Conservation (phyloP, 345 rosid species). For the Pistacia integerrima region DNA sequence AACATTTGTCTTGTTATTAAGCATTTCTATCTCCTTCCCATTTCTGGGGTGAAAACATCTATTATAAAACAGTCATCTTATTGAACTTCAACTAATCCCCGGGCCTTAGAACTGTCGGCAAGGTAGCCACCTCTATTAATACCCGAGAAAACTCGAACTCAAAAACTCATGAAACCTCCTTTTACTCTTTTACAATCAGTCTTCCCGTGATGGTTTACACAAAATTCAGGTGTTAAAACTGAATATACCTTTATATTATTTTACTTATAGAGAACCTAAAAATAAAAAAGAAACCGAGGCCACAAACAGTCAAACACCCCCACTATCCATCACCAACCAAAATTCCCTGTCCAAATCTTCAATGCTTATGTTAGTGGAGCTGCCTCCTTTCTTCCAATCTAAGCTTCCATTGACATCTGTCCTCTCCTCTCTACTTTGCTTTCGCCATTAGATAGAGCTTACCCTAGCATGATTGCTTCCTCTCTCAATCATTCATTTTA, state of each 20-base stretch:
- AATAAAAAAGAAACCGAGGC: not conserved
- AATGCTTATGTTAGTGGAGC: constrained; percentile 14
- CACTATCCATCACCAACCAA: constrained; percentile 18
- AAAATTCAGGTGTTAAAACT: too few species aligned
- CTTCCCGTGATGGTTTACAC: too few species aligned
- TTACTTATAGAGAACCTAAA: too few species aligned
- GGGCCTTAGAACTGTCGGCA: too few species aligned
- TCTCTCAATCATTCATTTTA: not conserved
- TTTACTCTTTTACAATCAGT: too few species aligned
- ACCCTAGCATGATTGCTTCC: constrained; percentile 9
- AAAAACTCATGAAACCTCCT: too few species aligned
- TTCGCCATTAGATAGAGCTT: not conserved
- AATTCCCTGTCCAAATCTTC: not conserved
- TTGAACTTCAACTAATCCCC: too few species aligned
- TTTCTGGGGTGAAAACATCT: too few species aligned
- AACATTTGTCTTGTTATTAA: constrained; percentile 12
- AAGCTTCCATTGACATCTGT: constrained; percentile 21
- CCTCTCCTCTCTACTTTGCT: constrained; percentile 7
- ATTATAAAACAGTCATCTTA: too few species aligned
- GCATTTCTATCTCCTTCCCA: not conserved
- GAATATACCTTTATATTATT: too few species aligned
- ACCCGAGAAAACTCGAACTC: too few species aligned
- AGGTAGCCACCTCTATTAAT: too few species aligned
- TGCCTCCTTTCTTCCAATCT: constrained; percentile 18
- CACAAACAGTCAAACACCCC: not conserved